Evolutionary conservation across 1,284 basidiomycete species (phyloP).

Genomic region (Vanrija sp.): DNA sequence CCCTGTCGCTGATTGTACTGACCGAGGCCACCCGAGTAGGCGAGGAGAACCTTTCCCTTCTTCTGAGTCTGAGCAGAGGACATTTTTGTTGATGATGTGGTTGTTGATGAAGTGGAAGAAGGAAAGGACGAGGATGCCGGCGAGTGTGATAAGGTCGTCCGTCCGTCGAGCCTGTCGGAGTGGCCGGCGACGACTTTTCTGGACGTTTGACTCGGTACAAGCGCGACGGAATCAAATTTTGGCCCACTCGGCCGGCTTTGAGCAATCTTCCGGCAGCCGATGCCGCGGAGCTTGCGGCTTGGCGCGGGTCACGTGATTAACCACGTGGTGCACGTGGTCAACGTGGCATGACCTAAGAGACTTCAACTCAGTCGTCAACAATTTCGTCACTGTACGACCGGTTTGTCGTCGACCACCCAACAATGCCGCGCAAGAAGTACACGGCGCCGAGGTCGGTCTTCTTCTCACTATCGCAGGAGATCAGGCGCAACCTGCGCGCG

Average conservation of each 20-base stretch:
- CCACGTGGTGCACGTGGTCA: too few relatives aligned
- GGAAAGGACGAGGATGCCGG: not conserved
- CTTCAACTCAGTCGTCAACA: not conserved
- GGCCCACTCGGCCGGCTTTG: too few relatives aligned
- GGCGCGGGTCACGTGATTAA: too few relatives aligned
- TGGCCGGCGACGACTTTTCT: not conserved
- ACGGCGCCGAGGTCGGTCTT: constrained; percentile 35
- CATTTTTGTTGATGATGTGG: constrained; percentile 8
- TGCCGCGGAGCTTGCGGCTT: too few relatives aligned
- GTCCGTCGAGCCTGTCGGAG: not conserved
- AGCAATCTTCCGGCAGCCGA: too few relatives aligned
- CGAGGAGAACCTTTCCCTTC: constrained; percentile 54
- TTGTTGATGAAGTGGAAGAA: not conserved
- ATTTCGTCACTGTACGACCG: not conserved
- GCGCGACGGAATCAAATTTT: too few relatives aligned
- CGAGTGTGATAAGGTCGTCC: not conserved
- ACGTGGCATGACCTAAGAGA: too few relatives aligned
- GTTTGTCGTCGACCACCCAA: not conserved
- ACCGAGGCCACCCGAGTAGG: constrained; percentile 98
- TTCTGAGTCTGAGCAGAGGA: constrained; percentile 31
- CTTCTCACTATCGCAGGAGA: constrained; percentile 33
- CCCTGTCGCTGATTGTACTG: constrained; percentile 44
- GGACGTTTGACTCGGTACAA: too few relatives aligned
- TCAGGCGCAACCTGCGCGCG: constrained; percentile 30
- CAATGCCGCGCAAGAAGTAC: not conserved